phyloP scores from a whole-genome alignment of 2,329 filamentous ascomycete genomes.

The Stachybotrys echinatus region DNA sequence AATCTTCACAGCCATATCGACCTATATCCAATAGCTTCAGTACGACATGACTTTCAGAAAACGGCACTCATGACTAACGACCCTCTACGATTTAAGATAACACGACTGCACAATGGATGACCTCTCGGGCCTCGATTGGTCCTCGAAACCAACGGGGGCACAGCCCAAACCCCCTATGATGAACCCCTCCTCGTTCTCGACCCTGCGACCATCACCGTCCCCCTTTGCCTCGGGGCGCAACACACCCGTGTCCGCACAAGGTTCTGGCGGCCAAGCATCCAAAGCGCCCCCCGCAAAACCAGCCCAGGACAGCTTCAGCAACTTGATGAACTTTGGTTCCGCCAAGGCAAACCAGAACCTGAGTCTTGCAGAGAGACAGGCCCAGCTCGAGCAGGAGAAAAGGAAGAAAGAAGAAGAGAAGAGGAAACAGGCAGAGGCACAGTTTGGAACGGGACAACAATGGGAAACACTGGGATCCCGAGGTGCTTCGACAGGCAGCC shows the following conservation, averaged over 20 bases:
- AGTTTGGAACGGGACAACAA: constrained; percentile 72
- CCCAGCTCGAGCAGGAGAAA: constrained; percentile 60
- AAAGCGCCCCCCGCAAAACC: constrained; percentile 45
- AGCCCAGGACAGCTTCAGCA: constrained; percentile 70
- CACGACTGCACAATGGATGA: constrained; percentile 49
- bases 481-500: constrained; percentile 31
- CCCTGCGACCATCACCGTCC: constrained; percentile 51
- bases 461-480: constrained; percentile 67
- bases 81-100: constrained; percentile 12
- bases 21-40: too few species aligned
- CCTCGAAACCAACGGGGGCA: constrained; percentile 31
- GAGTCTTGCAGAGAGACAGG: constrained; percentile 72
- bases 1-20: neutral
- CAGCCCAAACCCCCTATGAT: constrained; percentile 33
- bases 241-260: constrained; percentile 49
- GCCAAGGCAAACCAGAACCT: constrained; percentile 64
- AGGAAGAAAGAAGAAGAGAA: constrained; percentile 69
- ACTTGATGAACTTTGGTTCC: constrained; percentile 56
- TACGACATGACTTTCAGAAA: constrained; percentile 1
- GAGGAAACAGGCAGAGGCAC: constrained; percentile 64
- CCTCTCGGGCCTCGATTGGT: constrained; percentile 57
- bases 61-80: constrained; percentile 17
- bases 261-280: constrained; percentile 34
- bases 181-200: constrained; percentile 41
- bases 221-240: constrained; percentile 50